phyloP scores from a whole-genome alignment of 208 protist genomes.

The Crithidia bombi region DNA sequence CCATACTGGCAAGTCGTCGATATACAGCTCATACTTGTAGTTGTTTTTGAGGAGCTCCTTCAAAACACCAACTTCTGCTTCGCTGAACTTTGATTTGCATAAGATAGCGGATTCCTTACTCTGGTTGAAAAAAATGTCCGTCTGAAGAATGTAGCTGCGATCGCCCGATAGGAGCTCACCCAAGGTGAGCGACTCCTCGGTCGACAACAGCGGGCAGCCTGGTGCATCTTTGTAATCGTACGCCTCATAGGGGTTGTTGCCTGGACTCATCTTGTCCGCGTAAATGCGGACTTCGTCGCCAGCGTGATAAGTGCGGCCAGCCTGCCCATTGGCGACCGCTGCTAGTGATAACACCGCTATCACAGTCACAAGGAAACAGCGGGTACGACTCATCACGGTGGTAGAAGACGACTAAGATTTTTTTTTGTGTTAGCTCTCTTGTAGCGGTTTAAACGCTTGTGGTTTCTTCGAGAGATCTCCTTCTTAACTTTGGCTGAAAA shows the following conservation, averaged over 20 bases:
- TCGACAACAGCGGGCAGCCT: conserved; percentile 58
- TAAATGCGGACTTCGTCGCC: conserved; percentile 20
- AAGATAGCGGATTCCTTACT: conserved; percentile 25
- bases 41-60: conserved; percentile 33
- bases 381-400: neutral
- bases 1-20: conserved; percentile 72
- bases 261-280: conserved; percentile 22
- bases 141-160: conserved; percentile 48
- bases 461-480: neutral
- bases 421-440: conserved; percentile 11
- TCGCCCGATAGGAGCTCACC: conserved; percentile 85
- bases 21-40: conserved; percentile 63
- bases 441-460: too few species aligned
- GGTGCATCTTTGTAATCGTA: conserved; percentile 90
- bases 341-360: neutral
- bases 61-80: conserved; percentile 23
- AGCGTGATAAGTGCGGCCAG: conserved; percentile 2
- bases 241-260: conserved; percentile 94
- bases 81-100: conserved; percentile 38
- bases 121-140: conserved; percentile 55
- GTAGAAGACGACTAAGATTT: neutral
- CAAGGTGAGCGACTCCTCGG: conserved; percentile 49
- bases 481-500: neutral
- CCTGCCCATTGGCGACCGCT: neutral
- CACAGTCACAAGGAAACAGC: neutral